A percentile compares a stretch with the other conserved stretches of the same genome.
These are phyloP conservation scores for Dissophora ornata DNA, from an alignment of 192 early-diverging fungal genomes.

Conservation along the genomic window DNA sequence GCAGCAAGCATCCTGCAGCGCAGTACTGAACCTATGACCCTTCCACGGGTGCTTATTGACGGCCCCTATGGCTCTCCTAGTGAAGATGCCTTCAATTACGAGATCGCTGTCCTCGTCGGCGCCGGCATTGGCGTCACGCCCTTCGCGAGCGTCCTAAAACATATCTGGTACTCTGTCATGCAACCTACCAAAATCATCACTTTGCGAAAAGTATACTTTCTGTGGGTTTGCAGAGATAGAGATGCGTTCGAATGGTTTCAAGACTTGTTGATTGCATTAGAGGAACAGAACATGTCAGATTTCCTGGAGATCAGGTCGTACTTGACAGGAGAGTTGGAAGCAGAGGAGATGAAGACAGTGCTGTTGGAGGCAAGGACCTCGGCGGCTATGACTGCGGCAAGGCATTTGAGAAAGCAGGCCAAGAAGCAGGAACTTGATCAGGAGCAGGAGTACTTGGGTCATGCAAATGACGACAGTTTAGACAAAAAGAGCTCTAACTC, in stretches of 20 bases:
- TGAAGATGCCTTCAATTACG: constrained; percentile 81
- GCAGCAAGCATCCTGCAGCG: not conserved
- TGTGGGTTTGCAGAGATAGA: constrained; percentile 88
- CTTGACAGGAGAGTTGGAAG: constrained; percentile 74
- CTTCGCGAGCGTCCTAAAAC: constrained; percentile 76
- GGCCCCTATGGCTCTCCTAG: constrained; percentile 75
- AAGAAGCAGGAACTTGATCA: not conserved
- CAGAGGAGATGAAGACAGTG: constrained; percentile 75
- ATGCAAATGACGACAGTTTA: not conserved
- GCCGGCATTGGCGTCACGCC: constrained; percentile 88
- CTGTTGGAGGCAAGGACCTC: constrained; percentile 73
- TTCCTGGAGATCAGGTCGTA: constrained; percentile 87
- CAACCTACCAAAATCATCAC: constrained; percentile 44
- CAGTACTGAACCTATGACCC: constrained; percentile 6
- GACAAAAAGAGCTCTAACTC: not conserved
- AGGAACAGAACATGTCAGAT: constrained; percentile 77
- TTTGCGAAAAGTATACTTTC: constrained; percentile 87
- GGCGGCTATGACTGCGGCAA: constrained; percentile 37
- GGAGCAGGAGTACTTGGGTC: not conserved
- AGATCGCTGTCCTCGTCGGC: constrained; percentile 71
- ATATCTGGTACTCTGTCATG: constrained; percentile 63
- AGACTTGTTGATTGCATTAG: constrained; percentile 82
- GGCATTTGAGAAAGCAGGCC: constrained; percentile 1
- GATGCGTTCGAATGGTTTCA: constrained; percentile 92
- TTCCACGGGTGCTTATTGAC: constrained; percentile 69